A percentile compares a stretch with the other conserved stretches of the same genome.
phyloP scores from a whole-genome alignment of 208 protist species.

The Crithidia thermophila region DNA sequence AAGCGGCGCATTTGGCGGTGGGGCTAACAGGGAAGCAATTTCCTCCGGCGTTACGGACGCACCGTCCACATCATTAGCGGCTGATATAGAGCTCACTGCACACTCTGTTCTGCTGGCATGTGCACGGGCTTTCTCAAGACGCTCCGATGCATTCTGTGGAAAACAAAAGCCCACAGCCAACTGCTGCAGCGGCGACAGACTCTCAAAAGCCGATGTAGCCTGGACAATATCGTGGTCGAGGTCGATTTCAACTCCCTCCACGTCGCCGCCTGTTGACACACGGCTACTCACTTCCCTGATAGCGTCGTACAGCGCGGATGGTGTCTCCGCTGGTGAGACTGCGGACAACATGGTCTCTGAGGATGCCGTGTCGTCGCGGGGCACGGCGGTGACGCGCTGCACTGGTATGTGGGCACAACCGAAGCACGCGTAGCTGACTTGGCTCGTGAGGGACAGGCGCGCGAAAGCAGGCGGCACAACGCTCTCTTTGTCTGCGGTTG shows the following conservation, averaged over 20 bases:
- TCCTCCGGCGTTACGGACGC: no score
- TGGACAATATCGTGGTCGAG: neutral
- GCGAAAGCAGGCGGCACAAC: conserved; percentile 17
- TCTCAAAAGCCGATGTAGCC: neutral
- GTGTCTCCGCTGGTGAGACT: no score
- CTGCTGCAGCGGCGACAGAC: conserved; percentile 16
- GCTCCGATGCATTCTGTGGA: conserved; percentile 8
- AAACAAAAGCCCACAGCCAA: conserved; percentile 35
- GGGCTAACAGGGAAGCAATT: no score
- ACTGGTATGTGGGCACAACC: conserved; percentile 34
- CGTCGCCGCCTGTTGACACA: no score
- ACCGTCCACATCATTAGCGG: no score
- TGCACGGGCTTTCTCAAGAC: neutral
- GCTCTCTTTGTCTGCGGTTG: neutral
- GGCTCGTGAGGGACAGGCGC: conserved; percentile 18
- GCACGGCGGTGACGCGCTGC: neutral
- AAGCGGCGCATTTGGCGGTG: no score
- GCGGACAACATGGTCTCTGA: no score
- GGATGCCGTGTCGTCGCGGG: neutral
- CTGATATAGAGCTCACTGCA: no score
- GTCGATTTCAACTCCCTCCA: neutral
- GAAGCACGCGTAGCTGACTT: conserved; percentile 55
- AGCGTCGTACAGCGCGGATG: conserved; percentile 6
- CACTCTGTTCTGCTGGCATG: neutral
- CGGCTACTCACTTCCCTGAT: neutral